Conservation (phyloP, 108 stramenopile genomes). For the Pseudonitzschia multiseries region DNA sequence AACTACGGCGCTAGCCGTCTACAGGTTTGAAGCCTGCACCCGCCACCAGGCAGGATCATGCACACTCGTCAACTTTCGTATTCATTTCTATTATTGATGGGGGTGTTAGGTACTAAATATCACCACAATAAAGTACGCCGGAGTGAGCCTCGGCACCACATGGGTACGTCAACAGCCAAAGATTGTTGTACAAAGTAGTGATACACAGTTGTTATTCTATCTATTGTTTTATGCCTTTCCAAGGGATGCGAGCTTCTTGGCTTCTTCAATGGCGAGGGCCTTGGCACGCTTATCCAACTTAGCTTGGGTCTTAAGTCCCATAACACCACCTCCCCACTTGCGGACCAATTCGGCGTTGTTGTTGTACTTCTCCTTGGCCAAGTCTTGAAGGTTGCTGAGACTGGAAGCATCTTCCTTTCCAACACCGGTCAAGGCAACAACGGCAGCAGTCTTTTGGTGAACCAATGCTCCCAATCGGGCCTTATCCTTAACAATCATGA, state of each 20-base stretch:
- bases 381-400: conserved; percentile 74
- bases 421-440: conserved; percentile 86
- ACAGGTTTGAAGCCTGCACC: conserved; percentile 85
- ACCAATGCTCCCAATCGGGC: conserved; percentile 96
- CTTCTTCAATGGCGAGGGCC: conserved; percentile 92
- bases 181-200: conserved; percentile 12
- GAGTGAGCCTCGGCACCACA: conserved; percentile 42
- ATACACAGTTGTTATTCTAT: background rate
- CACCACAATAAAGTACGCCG: conserved; percentile 19
- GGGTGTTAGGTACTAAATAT: background rate
- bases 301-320: conserved; percentile 99
- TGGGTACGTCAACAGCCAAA: conserved; percentile 49
- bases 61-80: conserved; percentile 30
- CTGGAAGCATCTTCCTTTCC: conserved; percentile 90
- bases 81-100: conserved; percentile 7
- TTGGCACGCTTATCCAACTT: conserved; percentile 97
- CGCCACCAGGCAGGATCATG: conserved; percentile 73
- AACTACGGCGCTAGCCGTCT: conserved; percentile 83
- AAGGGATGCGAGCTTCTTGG: conserved; percentile 94
- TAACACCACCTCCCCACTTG: conserved; percentile 99
- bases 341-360: conserved; percentile 84
- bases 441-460: conserved; percentile 95
- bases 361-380: conserved; percentile 95
- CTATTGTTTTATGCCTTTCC: conserved; percentile 52
- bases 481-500: conserved; percentile 99